Percentiles rank a stretch among this genome's conserved stretches.
phyloP scores from a whole-genome alignment of 1,284 basidiomycete genomes.

The Leccinum fallax region DNA sequence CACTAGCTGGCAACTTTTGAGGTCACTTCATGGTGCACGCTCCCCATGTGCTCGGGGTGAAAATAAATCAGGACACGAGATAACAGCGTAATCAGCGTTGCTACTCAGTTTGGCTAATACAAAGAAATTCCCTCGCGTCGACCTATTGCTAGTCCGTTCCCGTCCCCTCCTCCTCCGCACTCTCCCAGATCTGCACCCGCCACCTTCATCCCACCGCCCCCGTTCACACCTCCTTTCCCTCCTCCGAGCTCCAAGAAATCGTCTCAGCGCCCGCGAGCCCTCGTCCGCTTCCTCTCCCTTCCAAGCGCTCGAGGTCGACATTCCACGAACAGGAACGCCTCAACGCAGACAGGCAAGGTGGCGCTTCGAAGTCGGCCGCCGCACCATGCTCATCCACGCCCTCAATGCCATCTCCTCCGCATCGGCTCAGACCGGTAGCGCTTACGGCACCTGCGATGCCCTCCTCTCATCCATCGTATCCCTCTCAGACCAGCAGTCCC shows the following conservation, averaged over 20 bases:
- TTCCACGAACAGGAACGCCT: slow-evolving; percentile 63
- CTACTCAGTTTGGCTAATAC: too few species aligned
- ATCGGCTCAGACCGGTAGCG: neutral
- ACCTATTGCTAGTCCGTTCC: too few species aligned
- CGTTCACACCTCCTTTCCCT: slow-evolving; percentile 54
- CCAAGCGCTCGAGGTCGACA: slow-evolving; percentile 57
- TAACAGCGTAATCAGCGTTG: too few species aligned
- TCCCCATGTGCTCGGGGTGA: too few species aligned
- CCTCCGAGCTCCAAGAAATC: slow-evolving; percentile 69
- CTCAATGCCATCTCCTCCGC: slow-evolving; percentile 46
- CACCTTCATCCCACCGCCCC: slow-evolving; percentile 32
- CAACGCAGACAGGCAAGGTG: slow-evolving; percentile 60
- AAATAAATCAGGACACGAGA: too few species aligned
- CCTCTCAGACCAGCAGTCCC: slow-evolving; percentile 61
- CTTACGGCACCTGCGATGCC: slow-evolving; percentile 47
- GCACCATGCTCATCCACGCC: slow-evolving; percentile 67
- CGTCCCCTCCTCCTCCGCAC: neutral
- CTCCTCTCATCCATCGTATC: slow-evolving; percentile 57
- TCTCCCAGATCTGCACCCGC: neutral
- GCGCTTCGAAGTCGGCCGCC: slow-evolving; percentile 65
- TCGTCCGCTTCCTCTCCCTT: slow-evolving; percentile 66
- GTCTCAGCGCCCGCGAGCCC: slow-evolving; percentile 69
- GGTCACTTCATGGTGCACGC: too few species aligned
- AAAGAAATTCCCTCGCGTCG: too few species aligned
- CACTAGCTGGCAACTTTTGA: too few species aligned